A percentile compares a stretch with the other conserved stretches of the same genome.
These are phyloP conservation scores for Uronychia setigera DNA, from an alignment of 73 alveolate species.

Conservation along the genomic window DNA sequence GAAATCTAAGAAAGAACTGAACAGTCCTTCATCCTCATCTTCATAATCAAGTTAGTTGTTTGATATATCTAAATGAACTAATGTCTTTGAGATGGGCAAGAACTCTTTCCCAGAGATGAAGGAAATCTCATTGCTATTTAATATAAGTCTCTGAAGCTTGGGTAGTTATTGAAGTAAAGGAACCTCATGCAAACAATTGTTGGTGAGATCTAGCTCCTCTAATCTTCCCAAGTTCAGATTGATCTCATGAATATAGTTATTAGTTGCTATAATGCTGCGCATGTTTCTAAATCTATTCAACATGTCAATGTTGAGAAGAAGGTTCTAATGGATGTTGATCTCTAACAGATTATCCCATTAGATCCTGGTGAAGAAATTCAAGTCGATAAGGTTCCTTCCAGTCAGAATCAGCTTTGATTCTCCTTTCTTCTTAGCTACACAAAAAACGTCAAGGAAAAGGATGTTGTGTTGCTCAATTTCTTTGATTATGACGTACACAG, in stretches of 20 bases:
- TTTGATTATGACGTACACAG: too few species aligned
- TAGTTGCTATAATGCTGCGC: constrained; percentile 41
- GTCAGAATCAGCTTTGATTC: neutral
- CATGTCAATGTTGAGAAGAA: constrained; percentile 37
- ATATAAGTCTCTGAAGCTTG: constrained; percentile 32
- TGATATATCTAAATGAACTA: constrained; percentile 40
- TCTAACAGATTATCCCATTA: constrained; percentile 43
- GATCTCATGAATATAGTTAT: constrained; percentile 54
- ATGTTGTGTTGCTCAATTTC: too few species aligned
- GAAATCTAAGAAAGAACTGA: constrained; percentile 1
- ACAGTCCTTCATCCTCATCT: constrained; percentile 9
- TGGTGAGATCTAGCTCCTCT: constrained; percentile 49
- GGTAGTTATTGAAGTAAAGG: constrained; percentile 57
- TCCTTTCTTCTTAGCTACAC: neutral
- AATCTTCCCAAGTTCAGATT: constrained; percentile 33
- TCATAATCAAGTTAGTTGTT: constrained; percentile 35
- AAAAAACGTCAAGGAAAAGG: too few species aligned
- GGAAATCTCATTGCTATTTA: constrained; percentile 37
- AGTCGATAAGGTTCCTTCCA: neutral
- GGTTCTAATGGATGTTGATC: constrained; percentile 35
- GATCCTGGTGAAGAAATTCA: constrained; percentile 9
- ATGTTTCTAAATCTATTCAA: constrained; percentile 42
- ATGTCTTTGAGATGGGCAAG: constrained; percentile 17
- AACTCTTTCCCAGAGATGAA: constrained; percentile 37
- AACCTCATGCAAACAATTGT: constrained; percentile 40